phyloP scores from a whole-genome alignment of 768 basidiomycete genomes.

The Rhizopogon salebrosus region DNA sequence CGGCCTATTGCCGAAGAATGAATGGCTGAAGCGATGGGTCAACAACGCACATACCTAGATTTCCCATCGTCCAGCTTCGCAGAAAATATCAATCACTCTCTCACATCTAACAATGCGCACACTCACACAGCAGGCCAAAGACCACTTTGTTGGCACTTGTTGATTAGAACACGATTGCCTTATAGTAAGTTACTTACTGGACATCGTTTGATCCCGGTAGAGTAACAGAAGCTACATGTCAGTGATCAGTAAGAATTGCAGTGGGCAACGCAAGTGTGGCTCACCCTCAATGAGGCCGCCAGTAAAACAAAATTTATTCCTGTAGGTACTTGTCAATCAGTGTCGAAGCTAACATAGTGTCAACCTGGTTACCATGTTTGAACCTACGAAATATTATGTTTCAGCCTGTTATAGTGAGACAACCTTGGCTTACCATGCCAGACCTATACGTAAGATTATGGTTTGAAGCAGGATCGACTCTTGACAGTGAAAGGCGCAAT shows the following conservation, averaged over 20 bases:
- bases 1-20: constrained; percentile 30
- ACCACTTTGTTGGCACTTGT: constrained; percentile 22
- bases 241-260: constrained; percentile 2
- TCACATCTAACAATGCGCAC: background rate
- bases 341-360: background rate
- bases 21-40: background rate
- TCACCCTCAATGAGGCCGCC: constrained; percentile 61
- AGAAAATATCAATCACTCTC: constrained; percentile 4
- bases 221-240: constrained; percentile 26
- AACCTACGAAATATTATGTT: constrained; percentile 13
- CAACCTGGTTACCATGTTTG: constrained; percentile 20
- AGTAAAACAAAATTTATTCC: constrained; percentile 79
- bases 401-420: constrained; percentile 25
- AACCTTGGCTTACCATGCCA: constrained; percentile 28
- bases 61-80: constrained; percentile 50
- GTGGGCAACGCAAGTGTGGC: background rate
- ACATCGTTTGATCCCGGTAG: constrained; percentile 39
- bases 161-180: constrained; percentile 4
- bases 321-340: constrained; percentile 4
- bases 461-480: constrained; percentile 34
- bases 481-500: constrained; percentile 45
- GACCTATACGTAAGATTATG: constrained; percentile 44
- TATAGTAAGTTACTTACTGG: constrained; percentile 14
- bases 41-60: constrained; percentile 24
- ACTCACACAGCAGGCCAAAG: constrained; percentile 46